phyloP scores from a whole-genome alignment of 163 green algal species.

The Coccomyxa subellipsoidea region DNA sequence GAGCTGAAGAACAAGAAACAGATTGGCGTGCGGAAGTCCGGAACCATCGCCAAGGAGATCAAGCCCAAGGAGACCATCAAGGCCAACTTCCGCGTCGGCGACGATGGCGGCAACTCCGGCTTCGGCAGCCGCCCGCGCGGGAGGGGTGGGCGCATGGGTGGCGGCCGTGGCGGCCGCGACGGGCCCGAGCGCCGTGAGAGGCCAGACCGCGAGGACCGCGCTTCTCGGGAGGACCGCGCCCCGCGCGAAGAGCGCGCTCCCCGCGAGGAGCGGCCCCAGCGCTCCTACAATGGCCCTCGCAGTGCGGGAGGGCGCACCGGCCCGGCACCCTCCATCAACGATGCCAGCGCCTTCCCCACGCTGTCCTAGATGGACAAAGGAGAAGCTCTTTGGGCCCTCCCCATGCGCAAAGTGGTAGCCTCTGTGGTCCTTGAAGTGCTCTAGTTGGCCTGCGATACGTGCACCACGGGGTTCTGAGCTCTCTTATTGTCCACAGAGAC shows the following conservation, averaged over 20 bases:
- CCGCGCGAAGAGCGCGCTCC: neutral
- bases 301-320: conserved; percentile 11
- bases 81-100: conserved; percentile 52
- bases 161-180: conserved; percentile 30
- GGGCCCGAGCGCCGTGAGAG: conserved; percentile 17
- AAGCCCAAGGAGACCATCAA: conserved; percentile 39
- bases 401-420: too few relatives aligned
- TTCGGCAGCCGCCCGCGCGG: conserved; percentile 38
- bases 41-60: conserved; percentile 18
- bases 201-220: neutral
- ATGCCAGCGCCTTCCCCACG: conserved; percentile 37
- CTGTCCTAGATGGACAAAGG: conserved; percentile 1
- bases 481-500: too few relatives aligned
- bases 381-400: too few relatives aligned
- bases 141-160: conserved; percentile 30
- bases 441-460: too few relatives aligned
- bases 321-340: conserved; percentile 22
- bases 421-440: too few relatives aligned
- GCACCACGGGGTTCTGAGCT: too few relatives aligned
- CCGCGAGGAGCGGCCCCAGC: neutral
- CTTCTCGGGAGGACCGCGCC: conserved; percentile 10
- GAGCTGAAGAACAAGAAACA: conserved; percentile 41
- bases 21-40: conserved; percentile 31
- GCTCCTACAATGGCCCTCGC: neutral
- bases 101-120: conserved; percentile 47